Evolutionary conservation across 2,329 filamentous ascomycete genomes (phyloP), one percentile per base, ranked within the genome.

Genomic region (Elsinoe necatrix): DNA sequence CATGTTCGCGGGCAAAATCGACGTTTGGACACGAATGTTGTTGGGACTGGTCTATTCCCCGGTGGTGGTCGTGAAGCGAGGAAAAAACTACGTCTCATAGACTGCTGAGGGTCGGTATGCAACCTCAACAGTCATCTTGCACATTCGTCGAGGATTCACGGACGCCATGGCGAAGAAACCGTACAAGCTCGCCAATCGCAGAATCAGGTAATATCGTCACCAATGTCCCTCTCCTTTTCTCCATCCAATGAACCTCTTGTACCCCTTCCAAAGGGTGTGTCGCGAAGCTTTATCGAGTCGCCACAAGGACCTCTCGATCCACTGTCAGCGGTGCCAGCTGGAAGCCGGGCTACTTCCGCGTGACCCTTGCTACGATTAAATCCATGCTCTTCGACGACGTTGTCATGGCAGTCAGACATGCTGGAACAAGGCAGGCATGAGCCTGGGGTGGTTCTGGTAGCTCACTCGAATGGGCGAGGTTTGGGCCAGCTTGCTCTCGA

Each of bases 271-370:
- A 6, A 16, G 25, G 48, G 48, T 1, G 20, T 52, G 16, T 35
- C 29, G 6, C 31, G 48, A 14, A 37, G 18, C 5, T 52, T 52
- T 11, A 52, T 52, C 29, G 9, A 20, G 11, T 37, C 31, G 20
- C 18, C 48, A 39, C 48, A 52, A 27, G 48, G 48, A 52, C 31
- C 16, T 20, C 48, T 52, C 31, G 48, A 52, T 29, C 48, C 39
- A 8, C 20, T 52, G 14, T 52, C 29, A n/a, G 48, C 48, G 48
- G 48, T 14, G 31, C 48, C n/a, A 52, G 48, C 31, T 52, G 48
- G 48, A 52, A 37, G 31, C 48, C 48, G 20, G 48, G 48, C 16
- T 52, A 52, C 20, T 23, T 52, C 11, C 48, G 20, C 9, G 39
- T 52, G 48, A 52, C 48, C 9, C 39, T 52, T 16, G 31, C n/a